These are phyloP conservation scores for Fagus sylvatica DNA, from an alignment of 306 rosid genomes.

Conservation along the genomic window DNA sequence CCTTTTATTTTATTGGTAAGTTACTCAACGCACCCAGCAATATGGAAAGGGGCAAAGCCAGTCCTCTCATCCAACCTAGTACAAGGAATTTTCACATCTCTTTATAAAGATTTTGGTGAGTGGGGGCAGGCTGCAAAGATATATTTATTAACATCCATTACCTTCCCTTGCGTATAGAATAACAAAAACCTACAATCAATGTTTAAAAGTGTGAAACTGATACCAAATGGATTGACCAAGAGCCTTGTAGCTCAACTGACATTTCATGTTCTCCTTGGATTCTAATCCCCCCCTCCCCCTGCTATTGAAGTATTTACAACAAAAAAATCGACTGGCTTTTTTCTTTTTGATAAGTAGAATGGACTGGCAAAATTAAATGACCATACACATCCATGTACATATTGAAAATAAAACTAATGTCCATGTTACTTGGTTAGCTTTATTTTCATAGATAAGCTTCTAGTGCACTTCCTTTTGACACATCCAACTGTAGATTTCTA, in stretches of 20 bases:
- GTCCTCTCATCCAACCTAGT: not conserved
- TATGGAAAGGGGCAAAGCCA: not conserved
- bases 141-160: not conserved
- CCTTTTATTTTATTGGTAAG: no score
- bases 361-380: not conserved
- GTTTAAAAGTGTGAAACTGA: not conserved
- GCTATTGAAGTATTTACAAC: no score
- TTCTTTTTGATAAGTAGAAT: not conserved
- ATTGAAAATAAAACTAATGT: not conserved
- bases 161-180: not conserved
- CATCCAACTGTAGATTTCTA: not conserved
- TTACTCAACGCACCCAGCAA: not conserved
- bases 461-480: not conserved
- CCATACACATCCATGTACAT: not conserved
- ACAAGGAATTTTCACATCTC: not conserved
- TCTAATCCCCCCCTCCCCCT: no score
- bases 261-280: no score
- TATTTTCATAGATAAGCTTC: not conserved
- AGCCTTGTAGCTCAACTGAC: no score
- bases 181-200: not conserved
- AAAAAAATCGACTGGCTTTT: no score
- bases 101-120: not conserved
- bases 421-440: not conserved
- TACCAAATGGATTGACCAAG: no score
- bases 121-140: not conserved